Conservation (phyloP, 345 rosid genomes). For the Limnanthes douglasii region DNA sequence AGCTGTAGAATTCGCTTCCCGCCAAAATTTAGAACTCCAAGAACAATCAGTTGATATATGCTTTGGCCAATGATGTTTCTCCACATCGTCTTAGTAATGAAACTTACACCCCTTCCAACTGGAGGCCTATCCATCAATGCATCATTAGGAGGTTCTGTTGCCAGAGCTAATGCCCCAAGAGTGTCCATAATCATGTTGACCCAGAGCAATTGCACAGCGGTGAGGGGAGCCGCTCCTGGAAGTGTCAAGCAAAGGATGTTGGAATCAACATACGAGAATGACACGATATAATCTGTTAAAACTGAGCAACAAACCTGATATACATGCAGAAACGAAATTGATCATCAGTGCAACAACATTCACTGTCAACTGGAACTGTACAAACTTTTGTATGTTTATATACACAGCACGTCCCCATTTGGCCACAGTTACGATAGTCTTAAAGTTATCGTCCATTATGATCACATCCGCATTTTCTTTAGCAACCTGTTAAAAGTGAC, state of each 20-base stretch:
- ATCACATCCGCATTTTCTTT: conserved; percentile 78
- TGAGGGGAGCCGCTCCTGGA: conserved; percentile 67
- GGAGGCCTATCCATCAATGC: conserved; percentile 63
- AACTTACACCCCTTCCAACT: conserved; percentile 29
- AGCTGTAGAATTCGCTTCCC: conserved; percentile 46
- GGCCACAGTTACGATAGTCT: conserved; percentile 56
- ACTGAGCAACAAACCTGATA: no score
- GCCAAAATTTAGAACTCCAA: conserved; percentile 29
- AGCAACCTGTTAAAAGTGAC: conserved; percentile 60
- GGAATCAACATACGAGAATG: neutral
- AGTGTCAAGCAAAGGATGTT: neutral
- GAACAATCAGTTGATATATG: conserved; percentile 46
- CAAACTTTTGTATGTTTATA: conserved; percentile 72
- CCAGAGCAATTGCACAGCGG: conserved; percentile 78
- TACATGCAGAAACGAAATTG: conserved; percentile 64
- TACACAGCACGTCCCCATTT: conserved; percentile 83
- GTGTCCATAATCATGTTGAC: conserved; percentile 91
- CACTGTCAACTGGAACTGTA: conserved; percentile 72
- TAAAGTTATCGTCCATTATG: conserved; percentile 74
- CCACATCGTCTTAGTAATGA: conserved; percentile 66
- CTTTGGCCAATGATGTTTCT: conserved; percentile 71
- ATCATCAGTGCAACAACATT: conserved; percentile 57
- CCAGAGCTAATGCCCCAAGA: conserved; percentile 69
- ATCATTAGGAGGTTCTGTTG: conserved; percentile 71
- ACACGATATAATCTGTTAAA: no score